Base-by-base conservation (phyloP, 768 basidiomycete species). In the Tremella fuciformis region DNA sequence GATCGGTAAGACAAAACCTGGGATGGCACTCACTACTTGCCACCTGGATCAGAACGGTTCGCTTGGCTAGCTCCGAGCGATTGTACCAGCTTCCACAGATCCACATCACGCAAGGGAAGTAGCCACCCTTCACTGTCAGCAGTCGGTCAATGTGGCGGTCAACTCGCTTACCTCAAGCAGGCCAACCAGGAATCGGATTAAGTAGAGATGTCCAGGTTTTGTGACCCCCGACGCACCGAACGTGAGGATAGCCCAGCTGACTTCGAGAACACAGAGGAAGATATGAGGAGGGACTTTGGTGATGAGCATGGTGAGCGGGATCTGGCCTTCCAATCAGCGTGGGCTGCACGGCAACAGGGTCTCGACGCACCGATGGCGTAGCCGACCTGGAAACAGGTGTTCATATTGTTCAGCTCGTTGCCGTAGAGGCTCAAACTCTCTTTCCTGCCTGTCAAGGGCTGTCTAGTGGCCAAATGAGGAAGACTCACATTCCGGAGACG, bases 141-240 rank as follows among this genome's bases (percentile, higher is more conserved):
- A 22, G n/a, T 11, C 4, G 29, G 29, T 6, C 11, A 34, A 34
- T 34, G 6, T 34, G 4, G 29, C 29, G 11, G 11, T 6, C 13
- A 50, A 19, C 6, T n/a, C 7, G 25, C 49, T 8, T 34, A 34
- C 29, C 29, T 34, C 29, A 19, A 71, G 65, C 2, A 73, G 62
- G 11, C 74, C 74, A 21, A 75, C 67, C 19, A 75, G 57, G 58
- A 75, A 75, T 0, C 74, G 65, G 41, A 68, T 44, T 21, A 63
- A 68, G 49, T 71, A 75, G 1, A 75, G 58, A 3, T 62, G 39
- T 22, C 57, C 51, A 37, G 50, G 52, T n/a, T 65, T 59, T 48
- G 63, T 69, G 55, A 75, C 67, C 8, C 62, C 52, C 51, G 68
- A 73, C 1, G 64, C 59, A 3, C 58, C 71, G 6, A 75, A 60